A percentile compares a stretch with the other conserved stretches of the same genome.
phyloP scores from a whole-genome alignment of 164 flowering plant genomes.

The Vitis labrusca region DNA sequence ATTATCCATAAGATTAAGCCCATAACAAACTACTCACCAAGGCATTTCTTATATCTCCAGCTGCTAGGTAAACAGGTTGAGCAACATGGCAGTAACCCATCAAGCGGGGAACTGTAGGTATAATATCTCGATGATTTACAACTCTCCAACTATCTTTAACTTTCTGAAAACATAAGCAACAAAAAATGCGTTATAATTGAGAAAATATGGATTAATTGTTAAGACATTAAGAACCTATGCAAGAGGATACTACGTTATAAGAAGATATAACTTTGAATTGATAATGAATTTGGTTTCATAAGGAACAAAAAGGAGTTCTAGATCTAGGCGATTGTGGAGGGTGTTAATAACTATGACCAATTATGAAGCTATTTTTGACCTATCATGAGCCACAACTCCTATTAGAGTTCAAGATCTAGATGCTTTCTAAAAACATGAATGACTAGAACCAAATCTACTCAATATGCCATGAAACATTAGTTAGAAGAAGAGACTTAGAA shows the following conservation, averaged over 20 bases:
- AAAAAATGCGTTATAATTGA: neutral
- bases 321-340: too few relatives aligned
- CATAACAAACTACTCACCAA: conserved; percentile 41
- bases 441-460: too few relatives aligned
- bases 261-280: neutral
- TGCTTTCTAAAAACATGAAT: too few relatives aligned
- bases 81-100: conserved; percentile 99
- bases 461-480: too few relatives aligned
- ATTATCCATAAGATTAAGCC: too few relatives aligned
- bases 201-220: neutral
- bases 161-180: conserved; percentile 50
- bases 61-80: conserved; percentile 82
- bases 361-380: too few relatives aligned
- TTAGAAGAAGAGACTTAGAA: too few relatives aligned
- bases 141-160: conserved; percentile 98
- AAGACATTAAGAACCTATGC: neutral
- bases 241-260: neutral
- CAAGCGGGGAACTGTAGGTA: conserved; percentile 93
- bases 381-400: too few relatives aligned
- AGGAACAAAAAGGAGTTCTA: too few relatives aligned
- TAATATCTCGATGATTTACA: conserved; percentile 93
- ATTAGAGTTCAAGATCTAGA: too few relatives aligned
- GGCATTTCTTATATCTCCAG: conserved; percentile 55
- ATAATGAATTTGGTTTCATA: too few relatives aligned
- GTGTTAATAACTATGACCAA: too few relatives aligned